A percentile compares a stretch with the other conserved stretches of the same genome.
Evolutionary conservation across 148 eudicot genomes (phyloP).

Genomic region (Bassia scoparia): DNA sequence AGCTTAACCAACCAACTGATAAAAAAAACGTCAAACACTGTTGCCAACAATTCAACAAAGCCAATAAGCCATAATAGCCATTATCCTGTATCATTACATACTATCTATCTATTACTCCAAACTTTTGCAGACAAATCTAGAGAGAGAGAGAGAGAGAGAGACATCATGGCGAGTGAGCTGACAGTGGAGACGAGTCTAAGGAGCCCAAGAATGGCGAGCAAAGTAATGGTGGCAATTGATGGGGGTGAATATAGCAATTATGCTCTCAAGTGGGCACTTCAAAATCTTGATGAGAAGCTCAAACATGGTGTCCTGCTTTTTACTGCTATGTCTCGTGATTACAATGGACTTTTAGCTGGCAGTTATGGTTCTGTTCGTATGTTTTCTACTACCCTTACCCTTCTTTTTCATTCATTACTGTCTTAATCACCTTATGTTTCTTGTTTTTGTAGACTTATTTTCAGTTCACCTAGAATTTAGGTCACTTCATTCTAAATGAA

Average conservation of each 20-base stretch:
- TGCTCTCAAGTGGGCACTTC: slow-evolving; percentile 56
- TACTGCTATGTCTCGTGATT: slow-evolving; percentile 44
- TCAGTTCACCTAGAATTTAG: no score
- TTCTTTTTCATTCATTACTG: not conserved
- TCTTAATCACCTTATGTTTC: no score
- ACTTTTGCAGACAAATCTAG: no score
- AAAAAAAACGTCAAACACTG: no score
- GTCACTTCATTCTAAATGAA: no score
- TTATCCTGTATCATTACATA: no score
- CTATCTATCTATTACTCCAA: no score
- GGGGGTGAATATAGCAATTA: slow-evolving; percentile 48
- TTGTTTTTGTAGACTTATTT: no score
- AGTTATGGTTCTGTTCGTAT: slow-evolving; percentile 52
- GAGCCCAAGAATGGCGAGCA: slow-evolving; percentile 6
- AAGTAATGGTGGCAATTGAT: slow-evolving; percentile 58
- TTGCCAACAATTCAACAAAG: no score
- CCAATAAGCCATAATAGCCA: no score
- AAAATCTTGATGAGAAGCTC: slow-evolving; percentile 27
- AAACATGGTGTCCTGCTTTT: slow-evolving; percentile 39
- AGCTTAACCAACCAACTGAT: no score
- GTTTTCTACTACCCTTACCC: not conserved
- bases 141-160: not conserved
- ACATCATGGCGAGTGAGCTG: slow-evolving; percentile 15
- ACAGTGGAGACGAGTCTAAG: slow-evolving; percentile 19
- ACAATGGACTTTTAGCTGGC: slow-evolving; percentile 42